Percentiles rank a stretch among this genome's conserved stretches.
These are phyloP conservation scores for Rhodamnia rubescens DNA, from an alignment of 345 rosid species.

Conservation along the genomic window DNA sequence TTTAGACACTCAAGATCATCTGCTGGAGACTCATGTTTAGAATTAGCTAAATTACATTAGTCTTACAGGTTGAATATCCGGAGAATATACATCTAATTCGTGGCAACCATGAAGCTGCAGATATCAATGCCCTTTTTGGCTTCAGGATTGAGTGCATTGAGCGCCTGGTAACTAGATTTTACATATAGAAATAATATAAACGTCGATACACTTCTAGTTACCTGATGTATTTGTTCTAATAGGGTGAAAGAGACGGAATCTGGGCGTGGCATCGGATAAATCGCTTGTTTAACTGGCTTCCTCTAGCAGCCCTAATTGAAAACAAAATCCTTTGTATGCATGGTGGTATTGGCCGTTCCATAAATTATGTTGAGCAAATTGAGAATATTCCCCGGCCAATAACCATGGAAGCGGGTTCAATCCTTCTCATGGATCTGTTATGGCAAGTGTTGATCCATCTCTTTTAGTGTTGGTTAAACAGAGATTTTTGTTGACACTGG, in stretches of 20 bases:
- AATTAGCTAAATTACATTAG: conserved; percentile 2
- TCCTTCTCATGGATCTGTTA: conserved; percentile 91
- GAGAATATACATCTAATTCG: conserved; percentile 86
- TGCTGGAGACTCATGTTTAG: conserved; percentile 2
- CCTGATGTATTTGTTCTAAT: conserved; percentile 19
- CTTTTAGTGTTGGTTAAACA: neutral
- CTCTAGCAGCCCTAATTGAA: conserved; percentile 90
- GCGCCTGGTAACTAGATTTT: conserved; percentile 62
- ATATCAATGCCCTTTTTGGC: conserved; percentile 98
- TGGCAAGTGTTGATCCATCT: conserved; percentile 40
- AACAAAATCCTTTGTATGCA: conserved; percentile 99
- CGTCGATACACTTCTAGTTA: neutral
- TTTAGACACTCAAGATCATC: conserved; percentile 1
- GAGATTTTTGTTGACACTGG: neutral
- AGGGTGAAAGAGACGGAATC: conserved; percentile 99
- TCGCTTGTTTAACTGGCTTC: conserved; percentile 96
- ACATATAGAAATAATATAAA: neutral
- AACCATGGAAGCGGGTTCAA: conserved; percentile 93
- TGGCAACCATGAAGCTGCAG: conserved; percentile 99
- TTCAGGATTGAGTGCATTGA: conserved; percentile 96
- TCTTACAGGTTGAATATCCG: conserved; percentile 81
- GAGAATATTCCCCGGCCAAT: conserved; percentile 94
- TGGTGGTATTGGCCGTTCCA: conserved; percentile 98
- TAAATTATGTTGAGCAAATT: conserved; percentile 94
- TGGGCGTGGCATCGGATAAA: conserved; percentile 99